Evolutionary conservation across 2,329 filamentous ascomycete species (phyloP).

Genomic region (Fusarium oxysporum): DNA sequence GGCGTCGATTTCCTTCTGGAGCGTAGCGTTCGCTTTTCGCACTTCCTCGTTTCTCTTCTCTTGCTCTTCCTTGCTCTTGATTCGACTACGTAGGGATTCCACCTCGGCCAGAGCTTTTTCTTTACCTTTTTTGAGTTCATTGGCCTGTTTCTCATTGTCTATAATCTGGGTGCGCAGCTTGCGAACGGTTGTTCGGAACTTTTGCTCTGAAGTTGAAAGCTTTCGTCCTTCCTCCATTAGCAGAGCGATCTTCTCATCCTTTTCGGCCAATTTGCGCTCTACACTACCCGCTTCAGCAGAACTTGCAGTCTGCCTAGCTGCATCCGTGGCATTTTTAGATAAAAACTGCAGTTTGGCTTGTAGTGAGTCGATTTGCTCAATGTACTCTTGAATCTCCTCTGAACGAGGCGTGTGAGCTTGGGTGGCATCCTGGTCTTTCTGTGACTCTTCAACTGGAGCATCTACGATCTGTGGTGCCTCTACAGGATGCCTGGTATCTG

Average conservation of each 20-base stretch:
- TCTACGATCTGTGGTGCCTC: conserved; percentile 4
- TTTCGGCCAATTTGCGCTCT: conserved; percentile 86
- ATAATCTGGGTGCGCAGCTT: conserved; percentile 76
- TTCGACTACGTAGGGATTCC: conserved; percentile 58
- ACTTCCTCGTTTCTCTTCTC: conserved; percentile 66
- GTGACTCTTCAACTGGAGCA: background rate
- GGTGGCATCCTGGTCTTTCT: conserved; percentile 37
- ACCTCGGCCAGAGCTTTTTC: conserved; percentile 68
- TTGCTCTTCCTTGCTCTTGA: conserved; percentile 62
- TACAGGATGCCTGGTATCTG: background rate
- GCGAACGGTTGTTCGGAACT: conserved; percentile 84
- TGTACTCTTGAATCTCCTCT: conserved; percentile 84
- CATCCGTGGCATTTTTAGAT: conserved; percentile 80
- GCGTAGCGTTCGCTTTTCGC: conserved; percentile 65
- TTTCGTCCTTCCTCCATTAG: conserved; percentile 94
- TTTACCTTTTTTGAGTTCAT: conserved; percentile 67
- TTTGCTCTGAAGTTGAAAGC: conserved; percentile 86
- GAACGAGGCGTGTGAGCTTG: conserved; percentile 63
- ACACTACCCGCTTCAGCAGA: conserved; percentile 71
- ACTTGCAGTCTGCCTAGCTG: conserved; percentile 76
- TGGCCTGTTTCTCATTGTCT: conserved; percentile 73
- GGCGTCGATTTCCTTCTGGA: conserved; percentile 52
- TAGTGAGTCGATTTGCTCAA: conserved; percentile 91
- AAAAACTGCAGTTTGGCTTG: conserved; percentile 93
- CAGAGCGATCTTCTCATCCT: conserved; percentile 88